Conservation (phyloP, 179 eudicot species). For the Heliamphora pulchella region DNA sequence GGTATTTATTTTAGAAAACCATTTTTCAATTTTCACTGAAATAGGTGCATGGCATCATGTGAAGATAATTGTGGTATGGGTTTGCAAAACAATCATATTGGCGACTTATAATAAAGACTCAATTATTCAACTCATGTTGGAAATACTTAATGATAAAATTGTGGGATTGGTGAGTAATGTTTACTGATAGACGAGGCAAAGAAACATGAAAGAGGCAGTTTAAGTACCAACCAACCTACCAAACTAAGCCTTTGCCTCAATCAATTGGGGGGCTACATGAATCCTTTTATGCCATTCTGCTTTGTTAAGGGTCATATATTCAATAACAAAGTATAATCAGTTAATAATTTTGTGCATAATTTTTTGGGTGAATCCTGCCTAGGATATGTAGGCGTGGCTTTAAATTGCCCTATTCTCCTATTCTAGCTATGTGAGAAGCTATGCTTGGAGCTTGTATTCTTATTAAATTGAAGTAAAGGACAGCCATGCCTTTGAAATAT, state of each 20-base stretch:
- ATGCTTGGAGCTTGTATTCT: no score
- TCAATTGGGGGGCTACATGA: no score
- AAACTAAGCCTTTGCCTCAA: no score
- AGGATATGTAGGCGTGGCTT: no score
- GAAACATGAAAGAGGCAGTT: neutral
- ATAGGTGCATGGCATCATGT: neutral
- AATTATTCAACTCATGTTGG: neutral
- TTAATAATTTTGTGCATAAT: neutral
- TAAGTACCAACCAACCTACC: no score
- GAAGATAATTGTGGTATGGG: neutral
- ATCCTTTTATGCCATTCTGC: no score
- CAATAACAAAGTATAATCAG: neutral
- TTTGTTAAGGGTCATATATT: neutral
- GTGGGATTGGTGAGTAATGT: neutral
- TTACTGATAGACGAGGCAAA: neutral
- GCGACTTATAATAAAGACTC: neutral
- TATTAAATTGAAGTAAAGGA: no score
- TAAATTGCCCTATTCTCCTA: no score
- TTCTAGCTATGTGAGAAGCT: no score
- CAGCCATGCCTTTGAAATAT: neutral
- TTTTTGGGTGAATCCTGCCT: neutral
- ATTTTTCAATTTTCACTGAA: neutral
- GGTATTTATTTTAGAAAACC: neutral
- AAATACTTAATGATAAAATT: neutral
- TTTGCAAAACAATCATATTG: neutral